Conservation (phyloP, 1,284 basidiomycete genomes). For the Calocybe gambosa region DNA sequence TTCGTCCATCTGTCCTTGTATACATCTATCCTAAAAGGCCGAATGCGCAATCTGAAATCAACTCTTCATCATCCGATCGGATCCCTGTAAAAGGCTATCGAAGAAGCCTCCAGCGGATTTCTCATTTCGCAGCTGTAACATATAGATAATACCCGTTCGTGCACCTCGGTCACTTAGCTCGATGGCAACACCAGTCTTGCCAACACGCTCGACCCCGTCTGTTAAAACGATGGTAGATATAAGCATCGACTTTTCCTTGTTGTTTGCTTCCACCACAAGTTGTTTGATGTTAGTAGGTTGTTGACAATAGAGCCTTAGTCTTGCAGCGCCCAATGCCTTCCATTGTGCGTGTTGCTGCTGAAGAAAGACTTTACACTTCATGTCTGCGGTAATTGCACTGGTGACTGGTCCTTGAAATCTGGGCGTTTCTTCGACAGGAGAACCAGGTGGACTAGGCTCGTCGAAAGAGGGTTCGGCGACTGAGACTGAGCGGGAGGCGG, state of each 20-base stretch:
- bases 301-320: conserved; percentile 83
- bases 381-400: conserved; percentile 79
- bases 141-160: conserved; percentile 95
- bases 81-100: conserved; percentile 82
- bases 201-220: conserved; percentile 96
- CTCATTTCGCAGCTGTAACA: conserved; percentile 94
- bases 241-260: conserved; percentile 68
- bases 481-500: conserved; percentile 45
- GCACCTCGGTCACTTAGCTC: conserved; percentile 88
- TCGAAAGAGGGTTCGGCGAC: conserved; percentile 47
- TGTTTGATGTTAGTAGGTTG: conserved; percentile 89
- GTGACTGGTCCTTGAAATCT: conserved; percentile 61
- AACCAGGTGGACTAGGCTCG: conserved; percentile 72
- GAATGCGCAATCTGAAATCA: conserved; percentile 10
- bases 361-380: conserved; percentile 98
- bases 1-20: conserved; percentile 11
- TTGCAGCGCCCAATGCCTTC: conserved; percentile 90
- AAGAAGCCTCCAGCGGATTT: conserved; percentile 81
- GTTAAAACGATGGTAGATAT: conserved; percentile 95
- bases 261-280: conserved; percentile 89
- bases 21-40: conserved; percentile 10
- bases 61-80: conserved; percentile 49
- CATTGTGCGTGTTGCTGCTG: conserved; percentile 95
- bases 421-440: conserved; percentile 57
- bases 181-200: conserved; percentile 95